Conservation (phyloP, 148 eudicot genomes). For the Amaranthus palmeri region DNA sequence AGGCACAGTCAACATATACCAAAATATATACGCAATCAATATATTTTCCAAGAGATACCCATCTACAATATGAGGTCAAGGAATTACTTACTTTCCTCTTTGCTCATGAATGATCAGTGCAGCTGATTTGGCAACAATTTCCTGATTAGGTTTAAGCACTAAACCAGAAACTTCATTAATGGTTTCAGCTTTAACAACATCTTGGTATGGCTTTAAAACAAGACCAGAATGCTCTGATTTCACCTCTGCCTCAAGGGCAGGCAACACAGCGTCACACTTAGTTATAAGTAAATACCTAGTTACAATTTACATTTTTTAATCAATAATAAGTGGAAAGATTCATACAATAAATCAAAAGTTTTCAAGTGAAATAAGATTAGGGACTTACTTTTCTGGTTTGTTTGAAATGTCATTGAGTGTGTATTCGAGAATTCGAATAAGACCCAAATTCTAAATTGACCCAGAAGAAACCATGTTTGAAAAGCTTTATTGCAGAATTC, state of each 20-base stretch:
- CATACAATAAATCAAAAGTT: background rate
- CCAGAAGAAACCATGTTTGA: conserved; percentile 68
- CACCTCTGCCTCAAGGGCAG: conserved; percentile 68
- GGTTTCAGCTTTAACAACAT: conserved; percentile 25
- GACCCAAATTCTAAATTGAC: conserved; percentile 77
- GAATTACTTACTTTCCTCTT: conserved; percentile 55
- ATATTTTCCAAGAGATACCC: too few species aligned
- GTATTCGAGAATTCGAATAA: conserved; percentile 62
- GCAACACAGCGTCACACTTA: conserved; percentile 69
- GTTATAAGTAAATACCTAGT: conserved; percentile 70
- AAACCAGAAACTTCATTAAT: conserved; percentile 44
- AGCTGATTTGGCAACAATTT: conserved; percentile 67
- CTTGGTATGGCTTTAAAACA: conserved; percentile 26
- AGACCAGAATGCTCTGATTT: conserved; percentile 26
- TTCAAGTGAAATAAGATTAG: background rate
- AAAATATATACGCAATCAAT: too few species aligned
- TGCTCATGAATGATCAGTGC: conserved; percentile 87
- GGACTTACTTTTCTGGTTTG: conserved; percentile 73
- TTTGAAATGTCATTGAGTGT: conserved; percentile 72
- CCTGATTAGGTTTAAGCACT: conserved; percentile 70
- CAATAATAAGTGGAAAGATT: background rate
- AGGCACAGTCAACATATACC: too few species aligned
- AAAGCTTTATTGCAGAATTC: conserved; percentile 59
- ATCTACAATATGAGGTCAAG: background rate
- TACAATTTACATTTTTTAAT: conserved; percentile 1